Base-by-base conservation (phyloP, 2,329 filamentous ascomycete species). In the Diplocarpon rosae region DNA sequence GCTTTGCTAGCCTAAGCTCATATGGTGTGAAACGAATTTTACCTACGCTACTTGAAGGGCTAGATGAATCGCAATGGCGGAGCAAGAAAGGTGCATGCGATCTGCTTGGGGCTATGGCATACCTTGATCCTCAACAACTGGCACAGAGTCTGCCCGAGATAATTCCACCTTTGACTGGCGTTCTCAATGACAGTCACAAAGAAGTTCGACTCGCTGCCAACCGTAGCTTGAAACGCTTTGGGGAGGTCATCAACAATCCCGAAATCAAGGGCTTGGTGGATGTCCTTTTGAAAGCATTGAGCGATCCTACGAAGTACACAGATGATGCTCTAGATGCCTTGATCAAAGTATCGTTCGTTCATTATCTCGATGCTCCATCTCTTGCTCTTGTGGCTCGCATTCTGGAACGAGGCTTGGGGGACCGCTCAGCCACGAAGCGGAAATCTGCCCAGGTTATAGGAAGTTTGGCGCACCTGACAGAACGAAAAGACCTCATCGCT, bases 71-170 rank as follows among this genome's bases (percentile, higher is more conserved):
- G 42, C 90, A 96, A 63, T 98, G 92, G 92, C 83, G 92, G 59
- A 96, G 88, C 68, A 96, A 98, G 67, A 95, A 94, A 68, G 92
- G 93, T 56, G 92, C 92, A 43, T 98, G 92, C 61, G 92, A 98
- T 62, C 80, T 95, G 20, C 75, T 98, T 12, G 92, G 92, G 62
- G 92, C 92, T 51, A 98, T 98, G 92, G 93, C 92, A 5, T 98
- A 98, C 62, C 76, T 98, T 28, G 92, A 96, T 62, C 90, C 93
- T 7, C 85, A 95, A 53, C 92, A 98, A 63, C 75, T 98, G 14
- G 88, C 92, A 1, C 75, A 83, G 55, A 96, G 89, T 62, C 69
- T 98, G 57, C 92, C 92, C 2, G 89, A 94, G 45, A 98, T 98
- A 55, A 98, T 98, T 54, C 92, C 93, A 20, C 90, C 93, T 13